Conservation (phyloP, 768 basidiomycete genomes). For the Mycena sanguinolenta region DNA sequence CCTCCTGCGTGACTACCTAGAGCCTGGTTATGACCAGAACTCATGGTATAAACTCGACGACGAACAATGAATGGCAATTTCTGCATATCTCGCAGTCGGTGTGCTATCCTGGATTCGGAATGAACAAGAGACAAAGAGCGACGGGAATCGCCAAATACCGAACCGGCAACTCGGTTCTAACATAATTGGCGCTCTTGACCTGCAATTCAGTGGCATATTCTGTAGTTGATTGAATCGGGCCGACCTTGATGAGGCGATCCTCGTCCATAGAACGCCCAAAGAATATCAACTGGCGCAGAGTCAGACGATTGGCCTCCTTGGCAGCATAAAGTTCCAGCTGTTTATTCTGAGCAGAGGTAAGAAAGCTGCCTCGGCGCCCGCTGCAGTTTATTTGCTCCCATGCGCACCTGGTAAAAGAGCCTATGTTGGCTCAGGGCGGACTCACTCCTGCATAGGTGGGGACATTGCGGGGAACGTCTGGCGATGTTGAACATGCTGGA, state of each 20-base stretch:
- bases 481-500: conserved; percentile 33
- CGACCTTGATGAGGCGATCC: conserved; percentile 82
- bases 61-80: conserved; percentile 83
- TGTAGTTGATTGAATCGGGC: not conserved
- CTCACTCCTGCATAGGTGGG: conserved; percentile 36
- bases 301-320: conserved; percentile 77
- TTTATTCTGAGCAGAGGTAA: no score
- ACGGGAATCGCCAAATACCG: conserved; percentile 48
- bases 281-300: conserved; percentile 87
- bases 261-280: conserved; percentile 88
- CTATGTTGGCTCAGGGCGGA: conserved; percentile 50
- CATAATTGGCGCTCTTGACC: conserved; percentile 87
- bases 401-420: conserved; percentile 87
- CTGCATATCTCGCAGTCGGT: conserved; percentile 89
- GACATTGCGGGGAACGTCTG: conserved; percentile 27
- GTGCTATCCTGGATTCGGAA: conserved; percentile 65
- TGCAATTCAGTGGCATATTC: conserved; percentile 6
- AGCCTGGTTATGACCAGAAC: not conserved
- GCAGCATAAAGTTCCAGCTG: conserved; percentile 87
- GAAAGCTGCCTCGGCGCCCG: no score
- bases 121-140: not conserved
- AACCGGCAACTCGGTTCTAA: conserved; percentile 89
- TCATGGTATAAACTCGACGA: not conserved
- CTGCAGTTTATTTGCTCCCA: no score
- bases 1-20: conserved; percentile 80